These are phyloP conservation scores for Saturnispora mendoncae DNA, from an alignment of 805 yeast species.

Conservation along the genomic window DNA sequence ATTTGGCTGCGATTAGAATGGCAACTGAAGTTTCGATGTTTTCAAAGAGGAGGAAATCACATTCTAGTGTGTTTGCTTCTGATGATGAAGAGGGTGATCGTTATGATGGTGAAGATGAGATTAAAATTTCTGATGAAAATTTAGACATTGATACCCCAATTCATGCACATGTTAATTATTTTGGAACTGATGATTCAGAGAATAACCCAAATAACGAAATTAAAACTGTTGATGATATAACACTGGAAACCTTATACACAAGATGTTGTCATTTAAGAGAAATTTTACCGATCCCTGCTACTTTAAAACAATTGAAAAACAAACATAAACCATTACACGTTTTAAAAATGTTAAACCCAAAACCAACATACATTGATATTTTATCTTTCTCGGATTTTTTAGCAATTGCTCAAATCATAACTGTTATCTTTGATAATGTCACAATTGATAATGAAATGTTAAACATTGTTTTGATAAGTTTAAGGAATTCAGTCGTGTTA, in stretches of 20 bases:
- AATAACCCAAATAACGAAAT: constrained; percentile 11
- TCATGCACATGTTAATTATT: constrained; percentile 36
- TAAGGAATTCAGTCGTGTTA: constrained; percentile 34
- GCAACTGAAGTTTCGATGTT: constrained; percentile 55
- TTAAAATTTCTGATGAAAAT: constrained; percentile 2
- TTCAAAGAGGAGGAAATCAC: constrained; percentile 25
- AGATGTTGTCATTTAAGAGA: constrained; percentile 42
- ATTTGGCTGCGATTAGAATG: constrained; percentile 57
- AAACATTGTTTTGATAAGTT: constrained; percentile 37
- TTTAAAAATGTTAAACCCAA: constrained; percentile 47
- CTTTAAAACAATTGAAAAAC: constrained; percentile 44
- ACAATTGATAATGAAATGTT: constrained; percentile 47
- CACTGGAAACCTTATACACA: constrained; percentile 43
- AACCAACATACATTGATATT: constrained; percentile 49
- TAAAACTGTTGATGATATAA: constrained; percentile 26
- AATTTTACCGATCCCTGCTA: constrained; percentile 42
- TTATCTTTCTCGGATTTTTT: constrained; percentile 50
- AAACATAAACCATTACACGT: constrained; percentile 45
- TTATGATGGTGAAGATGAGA: constrained; percentile 14
- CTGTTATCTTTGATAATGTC: constrained; percentile 50
- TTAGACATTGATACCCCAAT: constrained; percentile 63
- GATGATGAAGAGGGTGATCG: constrained; percentile 24
- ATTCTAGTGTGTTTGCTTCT: constrained; percentile 11
- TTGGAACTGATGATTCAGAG: constrained; percentile 16
- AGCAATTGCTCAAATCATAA: constrained; percentile 46